Conservation (phyloP, 2,329 filamentous ascomycete species). For the Magnaporthiopsis rhizophila region DNA sequence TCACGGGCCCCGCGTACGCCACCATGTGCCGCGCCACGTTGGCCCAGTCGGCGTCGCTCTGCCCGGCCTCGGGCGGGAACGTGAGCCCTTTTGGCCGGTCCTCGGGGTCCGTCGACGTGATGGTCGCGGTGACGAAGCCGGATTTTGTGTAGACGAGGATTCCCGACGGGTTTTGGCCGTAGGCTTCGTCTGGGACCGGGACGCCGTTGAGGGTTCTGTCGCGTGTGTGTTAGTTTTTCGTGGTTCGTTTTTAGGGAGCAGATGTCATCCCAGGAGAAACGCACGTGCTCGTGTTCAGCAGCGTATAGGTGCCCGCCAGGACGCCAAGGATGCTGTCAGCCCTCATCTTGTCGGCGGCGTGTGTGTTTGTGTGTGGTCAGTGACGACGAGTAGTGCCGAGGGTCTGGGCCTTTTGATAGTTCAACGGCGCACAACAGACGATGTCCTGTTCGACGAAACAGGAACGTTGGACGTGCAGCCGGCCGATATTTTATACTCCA, state of each 20-base stretch:
- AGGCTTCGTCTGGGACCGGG: conserved; percentile 12
- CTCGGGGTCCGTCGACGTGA: conserved; percentile 18
- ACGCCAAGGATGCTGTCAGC: neutral
- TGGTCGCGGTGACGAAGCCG: conserved; percentile 21
- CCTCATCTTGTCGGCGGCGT: neutral
- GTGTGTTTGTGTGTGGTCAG: no score
- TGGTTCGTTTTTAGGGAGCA: neutral
- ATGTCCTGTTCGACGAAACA: no score
- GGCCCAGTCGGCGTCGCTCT: conserved; percentile 21
- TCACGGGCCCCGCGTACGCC: conserved; percentile 18
- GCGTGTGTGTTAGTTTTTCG: neutral
- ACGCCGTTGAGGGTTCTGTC: conserved; percentile 11
- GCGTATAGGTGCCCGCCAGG: conserved; percentile 6
- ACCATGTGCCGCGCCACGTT: conserved; percentile 19
- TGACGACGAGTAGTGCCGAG: no score
- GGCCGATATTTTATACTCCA: no score
- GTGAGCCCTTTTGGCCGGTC: conserved; percentile 18
- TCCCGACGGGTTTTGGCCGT: conserved; percentile 16
- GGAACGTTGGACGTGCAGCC: no score
- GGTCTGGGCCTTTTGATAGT: no score
- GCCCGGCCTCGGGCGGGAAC: conserved; percentile 14
- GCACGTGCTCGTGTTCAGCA: conserved; percentile 6
- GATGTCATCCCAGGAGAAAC: neutral
- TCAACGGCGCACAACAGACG: no score
- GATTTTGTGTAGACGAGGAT: conserved; percentile 19